Base-by-base conservation (phyloP, 495 filamentous ascomycete species). In the Talaromyces thailandensis region DNA sequence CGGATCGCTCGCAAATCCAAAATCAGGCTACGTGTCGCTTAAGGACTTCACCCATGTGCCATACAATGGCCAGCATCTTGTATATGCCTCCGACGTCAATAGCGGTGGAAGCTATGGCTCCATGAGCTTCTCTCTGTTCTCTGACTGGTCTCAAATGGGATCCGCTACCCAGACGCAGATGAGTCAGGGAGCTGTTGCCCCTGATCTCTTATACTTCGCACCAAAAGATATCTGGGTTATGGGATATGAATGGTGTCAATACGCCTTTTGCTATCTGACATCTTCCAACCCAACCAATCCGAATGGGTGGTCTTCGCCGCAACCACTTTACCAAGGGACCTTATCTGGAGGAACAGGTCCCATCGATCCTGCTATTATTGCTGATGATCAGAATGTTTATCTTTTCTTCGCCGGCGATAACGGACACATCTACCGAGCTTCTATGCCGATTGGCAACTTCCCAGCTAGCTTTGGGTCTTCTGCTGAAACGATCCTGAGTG, bases 401-500 rank as follows among this genome's bases (percentile, higher is more conserved):
- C 76, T 87, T 0, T 88, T 87, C 79, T 88, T 86, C 58, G 76
- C 80, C 0, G 85, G 84, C 5, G 85, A 88, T 65, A 84, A 88
- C 63, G 85, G 84, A 70, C 81, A 79, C 56, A 82, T 88, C 67
- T 88, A 87, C 73, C 78, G 83, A 5, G 63, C 82, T 24, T 79
- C 74, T 59, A 87, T 85, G 81, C 74, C 84, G 21, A 78, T 86
- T 61, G 72, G 63, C 26, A 76, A 80, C 43, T 88, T 88, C 76
- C 85, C 84, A 0, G 79, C 77, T 58, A 75, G 66, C 65, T 87
- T 89, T 67, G 84, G 84, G 63, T 73, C 74, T 3, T 29, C 68
- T 0, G 77, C 70, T 1, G 76, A 75, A 32, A 69, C 77, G 0
- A 65, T 87, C 62, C 57, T 87, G n/a, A 79, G 66, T 66, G 84